Percentiles rank a stretch among this genome's conserved stretches.
phyloP scores from a whole-genome alignment of 2,329 filamentous ascomycete species.

The Onygenales sp. region DNA sequence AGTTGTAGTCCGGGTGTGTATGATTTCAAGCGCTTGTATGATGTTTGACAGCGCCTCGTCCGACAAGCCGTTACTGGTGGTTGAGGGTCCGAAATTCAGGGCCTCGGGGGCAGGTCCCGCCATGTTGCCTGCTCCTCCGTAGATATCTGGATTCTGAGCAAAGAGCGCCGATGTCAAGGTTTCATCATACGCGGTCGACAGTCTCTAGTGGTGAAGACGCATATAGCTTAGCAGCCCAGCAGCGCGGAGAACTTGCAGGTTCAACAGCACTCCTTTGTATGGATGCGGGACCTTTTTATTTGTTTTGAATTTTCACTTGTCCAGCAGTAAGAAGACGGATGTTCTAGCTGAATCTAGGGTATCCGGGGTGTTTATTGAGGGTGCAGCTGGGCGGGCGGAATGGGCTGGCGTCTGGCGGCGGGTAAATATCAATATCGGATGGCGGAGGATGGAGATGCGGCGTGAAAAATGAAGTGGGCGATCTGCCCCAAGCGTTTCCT shows the following conservation, averaged over 20 bases:
- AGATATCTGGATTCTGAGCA: neutral
- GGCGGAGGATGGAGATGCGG: too few species aligned
- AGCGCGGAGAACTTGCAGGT: neutral
- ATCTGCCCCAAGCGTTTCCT: too few species aligned
- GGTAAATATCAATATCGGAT: too few species aligned
- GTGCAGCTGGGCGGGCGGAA: neutral
- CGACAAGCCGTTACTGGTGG: conserved; percentile 1
- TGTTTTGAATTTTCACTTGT: neutral
- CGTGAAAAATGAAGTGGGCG: too few species aligned
- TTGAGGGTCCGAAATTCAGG: conserved; percentile 2
- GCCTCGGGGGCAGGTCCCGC: conserved; percentile 1
- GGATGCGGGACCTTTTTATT: neutral
- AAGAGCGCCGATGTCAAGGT: neutral
- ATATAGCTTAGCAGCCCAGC: neutral
- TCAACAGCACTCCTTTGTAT: neutral
- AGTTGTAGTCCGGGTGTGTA: conserved; percentile 71
- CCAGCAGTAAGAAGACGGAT: neutral
- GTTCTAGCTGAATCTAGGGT: neutral
- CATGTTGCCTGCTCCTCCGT: conserved; percentile 5
- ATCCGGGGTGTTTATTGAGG: neutral
- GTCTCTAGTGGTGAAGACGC: neutral
- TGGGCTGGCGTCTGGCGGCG: too few species aligned
- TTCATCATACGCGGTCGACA: neutral
- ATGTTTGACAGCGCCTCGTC: conserved; percentile 39
- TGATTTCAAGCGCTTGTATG: conserved; percentile 73